Evolutionary conservation across 176 grass and related monocot genomes (phyloP).

Genomic region (Ensete glaucum): DNA sequence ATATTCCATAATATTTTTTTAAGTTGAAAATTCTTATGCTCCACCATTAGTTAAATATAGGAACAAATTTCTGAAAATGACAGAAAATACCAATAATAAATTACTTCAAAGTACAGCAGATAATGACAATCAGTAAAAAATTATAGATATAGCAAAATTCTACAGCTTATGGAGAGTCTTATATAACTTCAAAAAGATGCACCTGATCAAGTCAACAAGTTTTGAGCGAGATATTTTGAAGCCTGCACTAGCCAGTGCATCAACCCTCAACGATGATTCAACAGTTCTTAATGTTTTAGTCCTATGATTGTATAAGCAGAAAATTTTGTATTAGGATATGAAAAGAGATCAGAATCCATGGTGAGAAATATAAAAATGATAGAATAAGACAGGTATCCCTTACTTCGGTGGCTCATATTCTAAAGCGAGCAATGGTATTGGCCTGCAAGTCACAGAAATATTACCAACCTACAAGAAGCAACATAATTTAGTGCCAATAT

Average conservation of each 20-base stretch:
- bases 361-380: conserved; percentile 19
- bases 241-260: conserved; percentile 86
- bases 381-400: conserved; percentile 14
- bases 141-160: neutral
- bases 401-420: conserved; percentile 96
- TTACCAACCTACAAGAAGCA: conserved; percentile 59
- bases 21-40: neutral
- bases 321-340: conserved; percentile 5
- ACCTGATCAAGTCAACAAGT: conserved; percentile 85
- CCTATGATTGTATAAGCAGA: conserved; percentile 30
- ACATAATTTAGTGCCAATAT: conserved; percentile 9
- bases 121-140: neutral
- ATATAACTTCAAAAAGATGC: neutral
- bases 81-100: neutral
- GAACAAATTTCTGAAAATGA: neutral
- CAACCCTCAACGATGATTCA: conserved; percentile 80
- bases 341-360: conserved; percentile 16
- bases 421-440: conserved; percentile 88
- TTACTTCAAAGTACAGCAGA: neutral
- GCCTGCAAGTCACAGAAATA: conserved; percentile 58
- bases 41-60: neutral
- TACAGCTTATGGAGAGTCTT: neutral
- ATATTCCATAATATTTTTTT: too few species aligned
- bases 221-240: conserved; percentile 95
- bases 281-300: conserved; percentile 80